Conservation (phyloP, 2,329 filamentous ascomycete species). For the Cryphonectria naterciae region DNA sequence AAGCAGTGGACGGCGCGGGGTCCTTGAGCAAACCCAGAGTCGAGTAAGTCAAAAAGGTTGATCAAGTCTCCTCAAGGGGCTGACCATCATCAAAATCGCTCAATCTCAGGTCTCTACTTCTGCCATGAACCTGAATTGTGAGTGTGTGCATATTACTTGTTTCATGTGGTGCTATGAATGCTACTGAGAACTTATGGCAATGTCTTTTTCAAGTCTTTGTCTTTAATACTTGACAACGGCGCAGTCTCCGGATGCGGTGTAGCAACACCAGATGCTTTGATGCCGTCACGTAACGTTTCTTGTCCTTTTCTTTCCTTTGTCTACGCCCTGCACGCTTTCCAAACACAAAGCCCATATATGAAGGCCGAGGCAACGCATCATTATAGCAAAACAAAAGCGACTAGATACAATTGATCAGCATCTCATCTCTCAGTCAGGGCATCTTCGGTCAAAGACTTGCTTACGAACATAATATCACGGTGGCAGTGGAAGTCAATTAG, state of each 20-base stretch:
- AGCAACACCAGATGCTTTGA: background rate
- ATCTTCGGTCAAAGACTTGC: background rate
- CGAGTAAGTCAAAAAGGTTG: background rate
- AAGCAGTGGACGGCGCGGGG: background rate
- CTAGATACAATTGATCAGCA: background rate
- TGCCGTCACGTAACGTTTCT: background rate
- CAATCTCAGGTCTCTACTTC: background rate
- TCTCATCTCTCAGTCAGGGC: too few relatives aligned
- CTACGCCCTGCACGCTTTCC: background rate
- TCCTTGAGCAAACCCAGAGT: background rate
- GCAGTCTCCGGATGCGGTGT: slow-evolving; percentile 6
- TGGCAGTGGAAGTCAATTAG: background rate
- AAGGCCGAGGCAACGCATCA: background rate
- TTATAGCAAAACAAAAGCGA: background rate
- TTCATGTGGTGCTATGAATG: background rate
- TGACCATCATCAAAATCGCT: background rate
- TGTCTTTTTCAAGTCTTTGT: background rate
- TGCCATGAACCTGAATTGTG: background rate
- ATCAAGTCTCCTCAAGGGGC: background rate
- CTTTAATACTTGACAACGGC: background rate
- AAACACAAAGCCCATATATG: background rate
- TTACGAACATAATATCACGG: too few relatives aligned
- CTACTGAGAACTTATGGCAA: background rate
- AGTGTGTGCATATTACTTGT: background rate
- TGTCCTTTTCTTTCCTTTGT: background rate